These are phyloP conservation scores for Phialophora expanda DNA, from an alignment of 2,329 filamentous ascomycete genomes.

Conservation along the genomic window DNA sequence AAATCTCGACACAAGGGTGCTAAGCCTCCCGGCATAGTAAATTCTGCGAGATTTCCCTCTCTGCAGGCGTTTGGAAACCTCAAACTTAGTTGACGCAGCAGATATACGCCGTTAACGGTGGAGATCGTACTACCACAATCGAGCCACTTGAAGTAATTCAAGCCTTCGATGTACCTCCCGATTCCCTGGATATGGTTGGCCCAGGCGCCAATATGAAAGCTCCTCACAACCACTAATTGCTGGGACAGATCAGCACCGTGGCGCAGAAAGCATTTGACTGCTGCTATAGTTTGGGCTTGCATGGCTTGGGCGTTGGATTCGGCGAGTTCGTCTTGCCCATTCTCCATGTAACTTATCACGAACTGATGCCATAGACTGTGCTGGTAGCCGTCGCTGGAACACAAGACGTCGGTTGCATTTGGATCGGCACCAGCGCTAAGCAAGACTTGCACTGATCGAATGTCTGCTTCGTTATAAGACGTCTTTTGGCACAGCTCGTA, in stretches of 20 bases:
- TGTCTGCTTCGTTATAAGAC: background rate
- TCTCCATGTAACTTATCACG: background rate
- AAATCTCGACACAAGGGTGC: background rate
- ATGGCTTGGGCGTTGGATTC: background rate
- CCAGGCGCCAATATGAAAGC: background rate
- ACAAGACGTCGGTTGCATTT: background rate
- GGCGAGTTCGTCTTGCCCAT: background rate
- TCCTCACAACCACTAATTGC: background rate
- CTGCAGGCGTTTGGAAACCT: background rate
- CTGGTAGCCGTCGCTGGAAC: background rate
- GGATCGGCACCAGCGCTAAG: background rate
- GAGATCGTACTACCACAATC: background rate
- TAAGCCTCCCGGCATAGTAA: background rate
- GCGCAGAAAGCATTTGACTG: constrained; percentile 1
- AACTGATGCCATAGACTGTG: background rate
- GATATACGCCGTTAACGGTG: background rate
- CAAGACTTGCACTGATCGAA: background rate
- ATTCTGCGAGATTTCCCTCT: background rate
- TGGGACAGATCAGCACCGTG: background rate
- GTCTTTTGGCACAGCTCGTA: background rate
- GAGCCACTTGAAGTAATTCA: too few relatives aligned
- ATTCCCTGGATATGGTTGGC: background rate
- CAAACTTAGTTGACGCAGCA: background rate
- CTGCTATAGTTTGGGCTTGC: background rate
- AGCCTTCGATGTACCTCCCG: background rate